Percentiles rank a stretch among this genome's conserved stretches.
Evolutionary conservation across 1,139 yeast species (phyloP).

Genomic region (Tardiomyces depauwii): DNA sequence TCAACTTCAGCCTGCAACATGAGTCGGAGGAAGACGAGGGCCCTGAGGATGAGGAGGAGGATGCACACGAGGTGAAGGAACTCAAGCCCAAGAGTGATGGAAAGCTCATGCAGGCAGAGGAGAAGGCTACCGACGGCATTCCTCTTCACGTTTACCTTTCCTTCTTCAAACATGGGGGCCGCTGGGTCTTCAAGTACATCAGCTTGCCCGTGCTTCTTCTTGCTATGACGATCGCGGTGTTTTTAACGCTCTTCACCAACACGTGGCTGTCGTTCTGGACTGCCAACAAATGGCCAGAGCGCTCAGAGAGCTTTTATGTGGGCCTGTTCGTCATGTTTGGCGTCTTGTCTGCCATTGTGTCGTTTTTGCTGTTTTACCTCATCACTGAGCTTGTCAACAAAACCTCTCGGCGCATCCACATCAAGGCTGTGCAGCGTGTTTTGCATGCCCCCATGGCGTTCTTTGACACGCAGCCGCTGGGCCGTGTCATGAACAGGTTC

Average conservation of each 20-base stretch:
- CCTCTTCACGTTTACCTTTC: constrained; percentile 35
- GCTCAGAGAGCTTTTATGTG: constrained; percentile 50
- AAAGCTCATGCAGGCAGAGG: constrained; percentile 37
- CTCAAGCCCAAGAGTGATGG: constrained; percentile 27
- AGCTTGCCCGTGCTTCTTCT: constrained; percentile 39
- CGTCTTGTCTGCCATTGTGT: constrained; percentile 19
- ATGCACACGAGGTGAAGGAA: constrained; percentile 33
- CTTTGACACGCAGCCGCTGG: constrained; percentile 54
- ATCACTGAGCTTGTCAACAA: constrained; percentile 6
- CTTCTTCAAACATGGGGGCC: constrained; percentile 40
- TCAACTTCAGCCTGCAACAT: constrained; percentile 45
- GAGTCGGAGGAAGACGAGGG: constrained; percentile 34
- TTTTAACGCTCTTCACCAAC: constrained; percentile 46
- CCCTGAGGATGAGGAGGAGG: constrained; percentile 35
- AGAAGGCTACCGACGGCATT: constrained; percentile 25
- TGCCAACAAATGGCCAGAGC: constrained; percentile 41
- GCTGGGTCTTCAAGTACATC: constrained; percentile 19
- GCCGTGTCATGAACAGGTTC: constrained; percentile 55
- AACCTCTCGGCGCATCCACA: constrained; percentile 16
- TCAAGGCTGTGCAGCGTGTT: constrained; percentile 44
- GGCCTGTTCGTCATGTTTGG: constrained; percentile 39
- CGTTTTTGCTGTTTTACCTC: constrained; percentile 15
- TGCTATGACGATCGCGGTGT: constrained; percentile 30
- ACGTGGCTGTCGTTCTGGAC: constrained; percentile 85
- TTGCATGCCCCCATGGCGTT: constrained; percentile 61